Base-by-base conservation (phyloP, 306 rosid genomes). In the Begonia peltatifolia region DNA sequence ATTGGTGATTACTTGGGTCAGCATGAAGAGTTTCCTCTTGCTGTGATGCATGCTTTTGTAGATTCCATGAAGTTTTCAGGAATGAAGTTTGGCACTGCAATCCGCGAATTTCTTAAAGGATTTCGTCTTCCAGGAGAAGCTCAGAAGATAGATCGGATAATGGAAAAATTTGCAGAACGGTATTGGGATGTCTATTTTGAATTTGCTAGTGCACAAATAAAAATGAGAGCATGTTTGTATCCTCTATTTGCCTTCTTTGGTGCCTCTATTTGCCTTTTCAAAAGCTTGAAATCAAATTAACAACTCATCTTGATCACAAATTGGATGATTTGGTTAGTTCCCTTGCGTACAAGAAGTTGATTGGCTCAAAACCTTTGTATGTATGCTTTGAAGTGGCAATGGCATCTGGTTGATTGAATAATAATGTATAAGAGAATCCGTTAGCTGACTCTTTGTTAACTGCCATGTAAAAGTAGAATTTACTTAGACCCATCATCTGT, bases 161-260 rank as follows among this genome's bases (percentile, higher is more conserved):
- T 92, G 99, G 99, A 87, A 68, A 92, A 92, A 69, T 87, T 92
- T 83, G 99, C 96, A 18, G 99, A 87, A 68, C 74, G 99, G 99
- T 92, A 77, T 44, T 54, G 23, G 16, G 41, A 14, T 55, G 22
- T 56, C 42, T 60, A 10, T 49, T 41, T 60, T 41, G 22, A 46
- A 59, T 41, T 25, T 46, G 35, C 22, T 56, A 25, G 56, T 50
- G 44, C 20, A 22, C 41, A 53, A 42, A 38, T 25, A 38, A 8
- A 14, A 7, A 9, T 47, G 44, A 23, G 53, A 54, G 14, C 46
- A 17, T 53, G 67, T 58, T 60, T 57, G 46, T 57, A 59, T 9
- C 17, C 66, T 58, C 25, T 2, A 50, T 50, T 4, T 50, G 17
- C 20, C 18, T 50, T 50, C 47, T 18, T 59, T 42, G 8, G 38